Percentiles rank a stretch among this genome's conserved stretches.
Conservation (phyloP, 306 rosid genomes). For the Castanea sativa region DNA sequence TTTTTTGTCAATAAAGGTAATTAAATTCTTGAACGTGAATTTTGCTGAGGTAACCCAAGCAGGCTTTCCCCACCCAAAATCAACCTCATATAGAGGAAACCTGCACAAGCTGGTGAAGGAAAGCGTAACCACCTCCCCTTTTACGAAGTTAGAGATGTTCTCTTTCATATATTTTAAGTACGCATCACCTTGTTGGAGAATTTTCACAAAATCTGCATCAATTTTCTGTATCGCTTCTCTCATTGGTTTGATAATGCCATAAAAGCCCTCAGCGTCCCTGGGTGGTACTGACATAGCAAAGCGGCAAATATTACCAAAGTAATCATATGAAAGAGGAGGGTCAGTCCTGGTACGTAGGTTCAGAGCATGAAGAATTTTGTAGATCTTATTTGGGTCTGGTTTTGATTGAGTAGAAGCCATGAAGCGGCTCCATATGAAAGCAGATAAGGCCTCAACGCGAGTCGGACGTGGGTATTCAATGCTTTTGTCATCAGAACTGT, state of each 20-base stretch:
- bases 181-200: background rate
- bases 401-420: background rate
- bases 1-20: conserved; percentile 14
- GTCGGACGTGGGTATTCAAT: background rate
- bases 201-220: background rate
- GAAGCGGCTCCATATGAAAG: conserved; percentile 18
- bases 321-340: background rate
- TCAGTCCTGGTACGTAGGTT: conserved; percentile 3
- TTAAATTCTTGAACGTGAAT: conserved; percentile 7
- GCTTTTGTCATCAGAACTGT: background rate
- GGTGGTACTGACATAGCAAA: background rate
- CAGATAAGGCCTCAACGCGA: background rate
- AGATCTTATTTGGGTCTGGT: too few species aligned
- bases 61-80: conserved; percentile 49
- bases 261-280: background rate
- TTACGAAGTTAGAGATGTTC: background rate
- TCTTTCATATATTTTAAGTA: background rate
- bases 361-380: conserved; percentile 7
- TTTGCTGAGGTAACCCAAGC: conserved; percentile 29
- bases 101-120: conserved; percentile 2
- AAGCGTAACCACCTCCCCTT: background rate
- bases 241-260: background rate
- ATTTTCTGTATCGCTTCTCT: background rate
- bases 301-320: background rate
- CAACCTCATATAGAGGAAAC: conserved; percentile 23